Conservation (phyloP, 176 grass and related monocot species). For the Echinochloa phyllopogon region DNA sequence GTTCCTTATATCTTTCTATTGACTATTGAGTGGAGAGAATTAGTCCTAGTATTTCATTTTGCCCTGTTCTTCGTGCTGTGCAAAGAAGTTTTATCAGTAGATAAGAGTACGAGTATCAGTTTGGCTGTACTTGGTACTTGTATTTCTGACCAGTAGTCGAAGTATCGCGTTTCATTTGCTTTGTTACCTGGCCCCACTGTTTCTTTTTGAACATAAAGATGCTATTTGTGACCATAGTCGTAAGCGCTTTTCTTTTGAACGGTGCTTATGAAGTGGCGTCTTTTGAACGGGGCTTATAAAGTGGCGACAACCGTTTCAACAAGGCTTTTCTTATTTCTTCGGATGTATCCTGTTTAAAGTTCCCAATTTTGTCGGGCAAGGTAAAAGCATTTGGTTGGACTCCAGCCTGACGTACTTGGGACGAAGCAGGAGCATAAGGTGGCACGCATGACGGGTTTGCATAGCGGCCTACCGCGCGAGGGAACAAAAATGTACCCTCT, state of each 20-base stretch:
- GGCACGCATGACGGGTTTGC: neutral
- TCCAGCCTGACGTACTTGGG: neutral
- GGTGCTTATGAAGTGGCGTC: neutral
- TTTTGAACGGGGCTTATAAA: neutral
- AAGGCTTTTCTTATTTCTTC: too few species aligned
- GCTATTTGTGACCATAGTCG: too few species aligned
- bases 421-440: neutral
- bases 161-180: neutral
- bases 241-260: too few species aligned
- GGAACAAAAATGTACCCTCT: neutral
- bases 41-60: constrained; percentile 46
- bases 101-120: constrained; percentile 40
- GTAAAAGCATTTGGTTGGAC: neutral
- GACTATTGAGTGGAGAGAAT: constrained; percentile 46
- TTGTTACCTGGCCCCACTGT: neutral
- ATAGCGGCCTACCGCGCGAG: neutral
- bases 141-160: constrained; percentile 39
- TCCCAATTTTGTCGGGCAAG: neutral
- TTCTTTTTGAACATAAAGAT: too few species aligned
- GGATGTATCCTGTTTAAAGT: neutral
- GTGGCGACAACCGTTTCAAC: too few species aligned
- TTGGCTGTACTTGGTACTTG: constrained; percentile 40
- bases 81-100: constrained; percentile 42
- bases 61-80: constrained; percentile 30
- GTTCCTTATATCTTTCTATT: constrained; percentile 50